A percentile compares a stretch with the other conserved stretches of the same genome.
These are phyloP conservation scores for Magnolia sinica DNA, from an alignment of 164 flowering plant species.

Conservation along the genomic window DNA sequence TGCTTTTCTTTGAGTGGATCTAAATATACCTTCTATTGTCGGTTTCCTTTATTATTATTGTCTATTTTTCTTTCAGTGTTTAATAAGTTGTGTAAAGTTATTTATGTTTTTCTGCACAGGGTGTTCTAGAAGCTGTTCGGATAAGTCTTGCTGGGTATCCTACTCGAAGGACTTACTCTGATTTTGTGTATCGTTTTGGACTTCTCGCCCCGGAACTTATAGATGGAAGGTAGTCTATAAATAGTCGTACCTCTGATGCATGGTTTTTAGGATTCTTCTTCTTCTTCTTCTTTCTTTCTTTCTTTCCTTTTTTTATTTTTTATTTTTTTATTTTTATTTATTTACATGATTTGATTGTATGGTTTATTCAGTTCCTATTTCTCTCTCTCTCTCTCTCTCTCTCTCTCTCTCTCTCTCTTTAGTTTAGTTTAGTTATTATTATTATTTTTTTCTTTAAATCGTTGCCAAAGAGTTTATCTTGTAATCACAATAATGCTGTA, in stretches of 20 bases:
- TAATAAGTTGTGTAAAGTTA: background rate
- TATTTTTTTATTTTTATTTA: too few species aligned
- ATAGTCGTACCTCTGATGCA: background rate
- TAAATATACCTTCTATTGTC: background rate
- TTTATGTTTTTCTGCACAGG: slow-evolving; percentile 37
- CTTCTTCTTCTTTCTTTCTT: too few species aligned
- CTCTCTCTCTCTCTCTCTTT: background rate
- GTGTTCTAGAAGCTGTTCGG: slow-evolving; percentile 98
- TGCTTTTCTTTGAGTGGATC: background rate
- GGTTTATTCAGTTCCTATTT: background rate
- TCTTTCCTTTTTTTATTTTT: too few species aligned
- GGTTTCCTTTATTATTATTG: background rate
- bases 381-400: background rate
- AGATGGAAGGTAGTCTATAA: slow-evolving; percentile 60
- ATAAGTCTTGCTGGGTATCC: slow-evolving; percentile 99
- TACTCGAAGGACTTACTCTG: slow-evolving; percentile 81
- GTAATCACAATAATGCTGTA: too few species aligned
- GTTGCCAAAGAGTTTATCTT: too few species aligned
- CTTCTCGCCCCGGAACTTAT: slow-evolving; percentile 62
- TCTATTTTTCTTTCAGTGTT: background rate
- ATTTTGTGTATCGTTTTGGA: slow-evolving; percentile 95
- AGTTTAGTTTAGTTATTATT: background rate
- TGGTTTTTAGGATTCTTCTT: background rate
- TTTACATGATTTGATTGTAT: background rate
- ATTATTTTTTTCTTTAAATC: too few species aligned